phyloP scores from a whole-genome alignment of 164 flowering plant genomes.

The Santalum album region DNA sequence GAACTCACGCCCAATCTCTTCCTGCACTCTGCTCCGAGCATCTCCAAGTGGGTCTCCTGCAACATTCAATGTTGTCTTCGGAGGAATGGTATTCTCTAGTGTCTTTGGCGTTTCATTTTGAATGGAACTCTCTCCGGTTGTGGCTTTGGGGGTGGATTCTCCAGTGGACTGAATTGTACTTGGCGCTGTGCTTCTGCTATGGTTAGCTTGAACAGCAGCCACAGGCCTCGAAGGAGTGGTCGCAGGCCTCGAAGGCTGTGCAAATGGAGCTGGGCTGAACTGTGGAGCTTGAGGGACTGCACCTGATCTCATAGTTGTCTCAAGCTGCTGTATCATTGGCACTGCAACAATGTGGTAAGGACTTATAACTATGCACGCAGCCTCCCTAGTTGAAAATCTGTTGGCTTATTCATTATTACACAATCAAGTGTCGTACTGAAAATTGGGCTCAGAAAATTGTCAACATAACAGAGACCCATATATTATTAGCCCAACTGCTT shows the following conservation, averaged over 20 bases:
- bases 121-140: constrained; percentile 2
- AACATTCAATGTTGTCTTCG: constrained; percentile 13
- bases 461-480: too few relatives aligned
- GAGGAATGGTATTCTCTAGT: constrained; percentile 2
- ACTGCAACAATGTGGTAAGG: constrained; percentile 37
- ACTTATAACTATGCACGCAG: too few relatives aligned
- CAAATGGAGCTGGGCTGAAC: constrained; percentile 41
- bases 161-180: background rate
- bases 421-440: too few relatives aligned
- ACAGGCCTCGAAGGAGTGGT: constrained; percentile 3
- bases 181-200: constrained; percentile 1
- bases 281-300: constrained; percentile 92
- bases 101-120: constrained; percentile 1
- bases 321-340: constrained; percentile 96
- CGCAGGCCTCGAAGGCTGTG: constrained; percentile 13
- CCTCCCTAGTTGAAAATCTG: too few relatives aligned
- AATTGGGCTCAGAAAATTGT: too few relatives aligned
- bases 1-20: constrained; percentile 73
- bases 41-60: constrained; percentile 58
- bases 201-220: background rate
- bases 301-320: constrained; percentile 59
- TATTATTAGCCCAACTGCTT: too few relatives aligned
- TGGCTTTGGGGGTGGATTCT: constrained; percentile 1
- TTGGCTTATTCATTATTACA: too few relatives aligned
- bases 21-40: constrained; percentile 75